Base-by-base conservation (phyloP, 331 rosid genomes). In the Acacia concinna region DNA sequence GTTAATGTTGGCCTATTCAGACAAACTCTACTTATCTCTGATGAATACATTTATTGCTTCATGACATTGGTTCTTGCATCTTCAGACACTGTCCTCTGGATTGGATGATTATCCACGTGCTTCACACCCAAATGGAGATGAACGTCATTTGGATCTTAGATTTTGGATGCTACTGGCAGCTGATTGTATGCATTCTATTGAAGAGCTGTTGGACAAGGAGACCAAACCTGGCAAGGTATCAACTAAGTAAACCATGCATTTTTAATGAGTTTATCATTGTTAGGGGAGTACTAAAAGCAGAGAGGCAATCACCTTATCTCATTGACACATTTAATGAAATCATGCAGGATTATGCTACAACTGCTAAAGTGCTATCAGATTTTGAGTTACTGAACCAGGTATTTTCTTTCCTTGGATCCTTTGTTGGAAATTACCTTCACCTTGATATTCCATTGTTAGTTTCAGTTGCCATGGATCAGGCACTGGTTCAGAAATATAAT, bases 141-240 rank as follows among this genome's bases (percentile, higher is more conserved):
- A 95, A 66, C 96, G 88, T 71, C 99, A 95, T 65, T 18, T 95
- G 81, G 99, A 93, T 87, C 97, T 95, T 74, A 88, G 99, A 76
- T 93, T 96, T 80, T 95, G 99, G 98, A 93, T 95, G 97, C 89
- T 86, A 76, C 97, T 95, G 80, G 97, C 97, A 72, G 93, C 97
- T 14, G 92, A 90, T 63, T 95, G 98, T 83, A 81, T 95, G 96
- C 92, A 82, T 83, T 91, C 96, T 73, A 89, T 93, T 81, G 78
- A 93, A 52, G 85, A 89, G 82, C 85, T 91, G 63, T 70, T 88
- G 70, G 68, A 73, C 57, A 90, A 92, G 84, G 86, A 79, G 66
- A 82, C 71, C 74, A 83, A 77, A 77, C 71, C 82, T 78, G 88
- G 81, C 80, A 90, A 69, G 97, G 99, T 95, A 73, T 68, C 54